phyloP scores from a whole-genome alignment of 176 grass and related monocot genomes.

The Musa acuminata region DNA sequence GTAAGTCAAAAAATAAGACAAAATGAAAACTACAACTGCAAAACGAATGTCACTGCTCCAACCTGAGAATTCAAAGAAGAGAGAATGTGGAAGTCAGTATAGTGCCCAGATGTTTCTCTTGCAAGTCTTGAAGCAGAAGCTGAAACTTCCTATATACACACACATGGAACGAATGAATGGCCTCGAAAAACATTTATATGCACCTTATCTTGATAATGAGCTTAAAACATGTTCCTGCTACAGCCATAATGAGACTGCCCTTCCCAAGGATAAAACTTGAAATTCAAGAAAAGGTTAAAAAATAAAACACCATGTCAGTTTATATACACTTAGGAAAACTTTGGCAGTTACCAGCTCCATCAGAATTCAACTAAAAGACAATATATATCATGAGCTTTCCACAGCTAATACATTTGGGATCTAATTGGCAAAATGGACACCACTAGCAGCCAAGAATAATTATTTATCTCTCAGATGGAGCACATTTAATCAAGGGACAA shows the following conservation, averaged over 20 bases:
- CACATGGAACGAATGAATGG: background rate
- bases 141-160: conserved; percentile 66
- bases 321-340: no score
- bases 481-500: background rate
- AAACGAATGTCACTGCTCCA: conserved; percentile 14
- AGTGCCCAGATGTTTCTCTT: conserved; percentile 89
- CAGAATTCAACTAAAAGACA: background rate
- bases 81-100: conserved; percentile 96
- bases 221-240: background rate
- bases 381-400: background rate
- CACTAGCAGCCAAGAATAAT: no score
- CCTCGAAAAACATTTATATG: background rate
- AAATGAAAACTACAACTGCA: background rate
- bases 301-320: no score
- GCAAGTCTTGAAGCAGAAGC: conserved; percentile 82
- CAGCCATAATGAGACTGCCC: background rate
- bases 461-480: background rate
- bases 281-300: background rate
- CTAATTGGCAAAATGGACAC: no score
- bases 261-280: background rate
- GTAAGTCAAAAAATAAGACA: background rate
- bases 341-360: no score
- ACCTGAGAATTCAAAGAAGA: conserved; percentile 99
- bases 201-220: background rate
- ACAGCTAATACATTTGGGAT: no score